These are phyloP conservation scores for Leccinum arenicola DNA, from an alignment of 768 basidiomycete species.

Conservation along the genomic window DNA sequence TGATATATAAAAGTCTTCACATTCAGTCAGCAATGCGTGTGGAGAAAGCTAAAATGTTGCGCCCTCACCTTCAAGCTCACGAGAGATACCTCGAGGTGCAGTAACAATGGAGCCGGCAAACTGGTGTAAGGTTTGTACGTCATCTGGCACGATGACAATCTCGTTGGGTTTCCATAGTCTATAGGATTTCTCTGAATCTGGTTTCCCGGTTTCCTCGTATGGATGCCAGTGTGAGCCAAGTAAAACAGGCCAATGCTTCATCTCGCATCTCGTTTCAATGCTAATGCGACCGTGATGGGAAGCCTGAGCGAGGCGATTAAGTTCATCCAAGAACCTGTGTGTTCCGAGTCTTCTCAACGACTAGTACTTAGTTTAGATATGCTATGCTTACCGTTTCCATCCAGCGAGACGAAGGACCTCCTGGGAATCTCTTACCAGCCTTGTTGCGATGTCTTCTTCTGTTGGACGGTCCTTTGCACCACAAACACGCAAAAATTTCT, in stretches of 20 bases:
- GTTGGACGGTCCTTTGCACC: too few relatives aligned
- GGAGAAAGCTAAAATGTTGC: too few relatives aligned
- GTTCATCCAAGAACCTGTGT: constrained; percentile 34
- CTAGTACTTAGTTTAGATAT: not conserved
- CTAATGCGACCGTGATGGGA: not conserved
- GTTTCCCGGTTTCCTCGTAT: constrained; percentile 15
- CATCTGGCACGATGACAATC: constrained; percentile 74
- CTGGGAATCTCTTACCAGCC: constrained; percentile 59
- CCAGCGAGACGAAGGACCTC: constrained; percentile 69
- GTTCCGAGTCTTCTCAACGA: not conserved
- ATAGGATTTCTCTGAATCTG: constrained; percentile 49
- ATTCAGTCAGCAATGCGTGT: not conserved
- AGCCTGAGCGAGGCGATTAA: not conserved
- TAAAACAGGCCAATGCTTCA: constrained; percentile 67
- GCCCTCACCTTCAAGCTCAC: constrained; percentile 78
- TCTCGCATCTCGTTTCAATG: constrained; percentile 30
- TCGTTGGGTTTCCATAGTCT: constrained; percentile 63
- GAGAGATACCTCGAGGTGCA: constrained; percentile 81
- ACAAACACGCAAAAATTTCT: constrained; percentile 81
- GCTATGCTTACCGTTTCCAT: constrained; percentile 39
- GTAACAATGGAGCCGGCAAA: constrained; percentile 71
- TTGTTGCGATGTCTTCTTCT: constrained; percentile 32
- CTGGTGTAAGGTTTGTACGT: constrained; percentile 68
- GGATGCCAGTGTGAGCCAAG: constrained; percentile 40
- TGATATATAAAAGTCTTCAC: constrained; percentile 61